Evolutionary conservation across 2,329 filamentous ascomycete genomes (phyloP).

Genomic region (Cercospora janseana): DNA sequence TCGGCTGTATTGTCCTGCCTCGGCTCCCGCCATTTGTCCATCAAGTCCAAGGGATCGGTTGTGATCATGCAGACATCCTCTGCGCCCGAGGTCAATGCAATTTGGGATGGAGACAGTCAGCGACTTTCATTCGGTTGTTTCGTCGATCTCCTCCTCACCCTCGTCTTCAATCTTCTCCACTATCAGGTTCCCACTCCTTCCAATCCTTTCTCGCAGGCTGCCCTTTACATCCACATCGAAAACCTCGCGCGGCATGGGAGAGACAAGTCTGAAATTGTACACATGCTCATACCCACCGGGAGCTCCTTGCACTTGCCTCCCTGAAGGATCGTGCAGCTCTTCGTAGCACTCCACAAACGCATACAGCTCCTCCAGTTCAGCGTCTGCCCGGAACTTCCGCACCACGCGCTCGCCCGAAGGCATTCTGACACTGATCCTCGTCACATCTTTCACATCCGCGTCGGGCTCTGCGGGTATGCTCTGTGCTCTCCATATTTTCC

Average conservation of each 20-base stretch:
- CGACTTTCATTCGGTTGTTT: not conserved
- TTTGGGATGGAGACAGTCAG: not conserved
- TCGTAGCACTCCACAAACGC: conserved; percentile 94
- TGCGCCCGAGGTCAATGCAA: too few species aligned
- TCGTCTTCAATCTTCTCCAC: conserved; percentile 69
- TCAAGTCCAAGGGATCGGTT: too few species aligned
- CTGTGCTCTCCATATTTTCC: conserved; percentile 75
- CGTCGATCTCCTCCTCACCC: conserved; percentile 44
- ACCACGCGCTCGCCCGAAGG: conserved; percentile 71
- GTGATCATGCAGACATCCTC: too few species aligned
- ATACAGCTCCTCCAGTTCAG: conserved; percentile 82
- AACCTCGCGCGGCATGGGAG: conserved; percentile 78
- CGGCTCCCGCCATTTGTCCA: too few species aligned
- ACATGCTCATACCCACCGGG: conserved; percentile 67
- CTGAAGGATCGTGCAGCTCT: conserved; percentile 48
- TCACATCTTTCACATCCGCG: conserved; percentile 62
- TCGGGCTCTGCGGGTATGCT: conserved; percentile 67
- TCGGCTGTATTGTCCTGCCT: too few species aligned
- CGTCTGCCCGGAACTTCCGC: conserved; percentile 67
- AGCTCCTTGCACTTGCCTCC: conserved; percentile 53
- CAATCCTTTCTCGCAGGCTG: conserved; percentile 70
- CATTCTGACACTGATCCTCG: conserved; percentile 66
- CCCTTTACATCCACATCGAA: conserved; percentile 67
- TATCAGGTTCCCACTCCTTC: conserved; percentile 81
- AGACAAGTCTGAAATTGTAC: conserved; percentile 82